Base-by-base conservation (phyloP, 169 alveolate species). In the Cryptosporidium xiaoi region DNA sequence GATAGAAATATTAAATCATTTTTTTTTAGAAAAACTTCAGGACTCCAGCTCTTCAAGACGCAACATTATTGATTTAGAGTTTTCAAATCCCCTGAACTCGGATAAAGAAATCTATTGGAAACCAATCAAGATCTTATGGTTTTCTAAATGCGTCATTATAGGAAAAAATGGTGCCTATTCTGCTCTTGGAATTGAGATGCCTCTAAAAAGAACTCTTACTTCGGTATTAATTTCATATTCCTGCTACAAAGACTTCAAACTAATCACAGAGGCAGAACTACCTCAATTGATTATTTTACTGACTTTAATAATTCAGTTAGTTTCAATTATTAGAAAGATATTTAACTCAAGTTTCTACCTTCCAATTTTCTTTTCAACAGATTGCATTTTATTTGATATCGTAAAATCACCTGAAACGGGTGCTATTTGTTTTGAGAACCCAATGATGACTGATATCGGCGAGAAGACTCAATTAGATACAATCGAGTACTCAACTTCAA, bases 181-280 rank as follows among this genome's bases (percentile, higher is more conserved):
- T 16, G 66, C 83, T 31, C 83, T 69, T 69, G 83, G 67, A 34
- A 66, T 69, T n/a, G 83, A 69, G 51, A 69, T 69, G 66, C 66
- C 83, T 2, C 20, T 69, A 16, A 69, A 51, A 36, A 69, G 83
- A 55, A 69, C 44, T 20, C 18, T 69, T 31, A 34, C 83, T 2
- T 69, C 83, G 10, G n/a, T 69, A 31, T 15, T 69, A 31, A 53
- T 55, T 29, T 51, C 65, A 27, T 48, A 51, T n/a, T 51, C 15
- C 31, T 55, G 24, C 15, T 53, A 27, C 60, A 27, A 51, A 51
- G 18, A 34, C 12, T n/a, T n/a, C 29, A 1, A 5, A 48, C 7
- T 53, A 69, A 34, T 15, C 10, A 51, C 48, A 40, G 10, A 69
- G 2, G 2, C 83, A 1, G 56, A 53, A 53, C 18, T 69, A 51